Percentiles rank a stretch among this genome's conserved stretches.
Evolutionary conservation across 2,329 filamentous ascomycete genomes (phyloP).

Genomic region (Truncatella angustata): DNA sequence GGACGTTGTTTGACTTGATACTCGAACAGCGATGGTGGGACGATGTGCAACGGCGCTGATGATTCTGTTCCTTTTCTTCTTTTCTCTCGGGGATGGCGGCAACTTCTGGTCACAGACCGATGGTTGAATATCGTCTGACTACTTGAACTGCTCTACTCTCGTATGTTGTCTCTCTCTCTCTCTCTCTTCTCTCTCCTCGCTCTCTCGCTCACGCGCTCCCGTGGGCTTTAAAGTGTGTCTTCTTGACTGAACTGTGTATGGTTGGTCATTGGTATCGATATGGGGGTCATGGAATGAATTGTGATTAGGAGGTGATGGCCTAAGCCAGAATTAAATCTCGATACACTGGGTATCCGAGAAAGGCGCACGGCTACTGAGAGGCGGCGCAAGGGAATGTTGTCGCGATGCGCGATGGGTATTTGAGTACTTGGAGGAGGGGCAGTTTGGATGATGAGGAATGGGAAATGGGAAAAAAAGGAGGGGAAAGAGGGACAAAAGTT

Average conservation of each 20-base stretch:
- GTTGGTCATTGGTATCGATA: constrained; percentile 52
- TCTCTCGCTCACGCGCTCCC: constrained; percentile 62
- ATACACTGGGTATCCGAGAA: constrained; percentile 29
- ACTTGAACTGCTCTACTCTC: constrained; percentile 29
- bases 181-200: constrained; percentile 17
- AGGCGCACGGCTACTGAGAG: constrained; percentile 27
- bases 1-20: no score
- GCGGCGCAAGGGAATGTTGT: constrained; percentile 21
- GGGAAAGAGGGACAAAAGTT: constrained; percentile 28
- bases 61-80: no score
- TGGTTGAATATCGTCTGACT: constrained; percentile 59
- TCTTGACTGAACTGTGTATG: constrained; percentile 48
- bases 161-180: background rate
- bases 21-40: background rate
- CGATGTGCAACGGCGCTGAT: background rate
- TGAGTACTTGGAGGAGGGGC: constrained; percentile 25
- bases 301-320: constrained; percentile 35
- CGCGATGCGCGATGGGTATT: constrained; percentile 21
- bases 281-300: constrained; percentile 54
- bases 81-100: constrained; percentile 17
- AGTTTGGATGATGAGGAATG: constrained; percentile 23
- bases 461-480: constrained; percentile 28
- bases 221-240: constrained; percentile 71
- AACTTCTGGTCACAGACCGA: constrained; percentile 44
- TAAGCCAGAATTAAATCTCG: constrained; percentile 28